Evolutionary conservation across 192 early-diverging fungal genomes (phyloP).

Genomic region (Coemansia sp.): DNA sequence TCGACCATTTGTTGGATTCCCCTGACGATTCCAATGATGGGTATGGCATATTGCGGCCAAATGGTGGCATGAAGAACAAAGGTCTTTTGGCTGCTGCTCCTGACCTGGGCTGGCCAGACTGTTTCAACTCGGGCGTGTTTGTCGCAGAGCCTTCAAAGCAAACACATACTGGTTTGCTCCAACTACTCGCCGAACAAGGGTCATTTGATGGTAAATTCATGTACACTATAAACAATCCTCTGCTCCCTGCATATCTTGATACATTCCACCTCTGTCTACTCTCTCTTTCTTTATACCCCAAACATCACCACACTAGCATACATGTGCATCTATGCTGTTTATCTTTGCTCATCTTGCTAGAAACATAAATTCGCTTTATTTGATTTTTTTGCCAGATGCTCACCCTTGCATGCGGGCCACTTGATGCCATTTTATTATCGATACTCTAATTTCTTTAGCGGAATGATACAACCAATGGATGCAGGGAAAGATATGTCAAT

Average conservation of each 20-base stretch:
- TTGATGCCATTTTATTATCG: too few species aligned
- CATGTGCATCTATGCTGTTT: too few species aligned
- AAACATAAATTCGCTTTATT: too few species aligned
- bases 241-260: neutral
- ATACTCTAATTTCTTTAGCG: too few species aligned
- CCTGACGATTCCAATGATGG: conserved; percentile 5
- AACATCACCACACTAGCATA: too few species aligned
- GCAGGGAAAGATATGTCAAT: too few species aligned
- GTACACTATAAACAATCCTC: neutral
- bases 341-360: too few species aligned
- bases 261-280: neutral
- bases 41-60: conserved; percentile 20
- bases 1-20: conserved; percentile 78
- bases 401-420: too few species aligned
- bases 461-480: too few species aligned
- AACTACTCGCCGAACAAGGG: conserved; percentile 41
- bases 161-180: conserved; percentile 39
- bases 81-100: conserved; percentile 78
- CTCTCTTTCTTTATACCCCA: neutral
- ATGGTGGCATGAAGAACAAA: conserved; percentile 48
- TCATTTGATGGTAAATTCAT: conserved; percentile 75
- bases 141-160: conserved; percentile 52
- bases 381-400: neutral
- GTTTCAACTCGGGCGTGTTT: conserved; percentile 92
- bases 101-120: conserved; percentile 95